Evolutionary conservation across 495 filamentous ascomycete genomes (phyloP), one percentile per base, ranked within the genome.

Genomic region (Xylaria scruposa): DNA sequence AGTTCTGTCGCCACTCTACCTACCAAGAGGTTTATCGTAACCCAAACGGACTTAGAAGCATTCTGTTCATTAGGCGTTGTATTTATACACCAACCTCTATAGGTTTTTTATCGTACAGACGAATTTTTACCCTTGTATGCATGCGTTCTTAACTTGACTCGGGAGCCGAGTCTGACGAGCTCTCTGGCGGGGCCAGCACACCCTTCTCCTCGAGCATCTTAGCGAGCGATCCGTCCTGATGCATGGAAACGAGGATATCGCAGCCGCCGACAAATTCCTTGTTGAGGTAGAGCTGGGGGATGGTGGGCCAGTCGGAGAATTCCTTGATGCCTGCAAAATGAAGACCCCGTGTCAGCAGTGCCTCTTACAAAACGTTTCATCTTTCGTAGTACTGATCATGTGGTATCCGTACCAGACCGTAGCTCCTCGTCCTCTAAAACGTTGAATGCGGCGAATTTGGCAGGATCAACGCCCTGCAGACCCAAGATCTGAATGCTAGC

Each of bases 281-380:
- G 64, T 96, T 88, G 62, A 99, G 85, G 82, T 98, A 99, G 40
- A 99, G 87, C 80, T 98, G 96, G 1, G 96, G 96, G 79, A 99
- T 98, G 29, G 96, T 99, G 10, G 96, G 96, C 96, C 96, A 99
- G 78, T 97, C 95, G 5, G 94, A 97, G 86, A 94, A 99, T 80
- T 99, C 95, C 80, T 99, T 99, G 81, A 99, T 95, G 53, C 97
- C 95, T 97, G 69, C 68, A 58, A 56, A 33, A 44, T n/a, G 29
- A 47, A 61, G 10, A 51, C 68, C 6, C 65, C 69, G 67, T 26
- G 69, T 67, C 53, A 72, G 65, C 51, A 70, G 6, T 17, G n/a
- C 26, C 42, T 51, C 42, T 54, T 29, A 68, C 40, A 12, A 33
- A 72, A 44, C 62, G 67, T 59, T 47, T 74, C 24, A 21, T 9